Evolutionary conservation across 1,139 yeast species (phyloP), one percentile per base, ranked within the genome.

Genomic region (Nematodospora anomalae): DNA sequence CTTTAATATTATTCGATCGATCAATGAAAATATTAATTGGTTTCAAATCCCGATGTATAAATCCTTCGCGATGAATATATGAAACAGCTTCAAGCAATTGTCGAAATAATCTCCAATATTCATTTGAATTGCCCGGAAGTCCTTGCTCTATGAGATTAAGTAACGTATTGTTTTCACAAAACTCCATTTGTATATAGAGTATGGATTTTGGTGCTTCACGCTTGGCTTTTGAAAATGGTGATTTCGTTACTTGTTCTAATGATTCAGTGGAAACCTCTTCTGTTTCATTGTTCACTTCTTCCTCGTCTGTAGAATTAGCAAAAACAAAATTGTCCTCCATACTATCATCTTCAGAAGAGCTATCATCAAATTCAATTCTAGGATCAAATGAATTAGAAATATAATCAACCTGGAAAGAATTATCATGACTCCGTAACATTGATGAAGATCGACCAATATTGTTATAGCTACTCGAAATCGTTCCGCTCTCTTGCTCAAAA

Each of bases 11-110:
- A 50, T 85, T 83, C 1, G 87, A 77, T 47, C 84, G 83, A 58
- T 92, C 98, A 49, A 94, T 90, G 65, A 94, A 94, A 58, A 94
- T 88, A 57, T 94, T 94, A 75, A 84, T 84, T 1, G 98, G 98
- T 56, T 94, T 94, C 51, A 94, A 71, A 57, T 94, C 99, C 38
- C 98, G 72, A 60, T 94, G 98, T 46, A 94, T 92, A 36, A 90
- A 87, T 0, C 97, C 97, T 56, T 88, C 95, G 1, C 88, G 70
- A 54, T 94, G 98, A 36, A 94, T 92, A 53, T 94, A 94, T 6
- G 84, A 79, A 32, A 94, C 74, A 0, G 97, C 99, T 51, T 92
- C 98, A 14, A 92, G 64, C 5, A 92, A 77, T 54, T 94, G 97
- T 28, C 97, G 69, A 46, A 92, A 77, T 4, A 90, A 62, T 42